Evolutionary conservation across 225 moss, liverwort and hornwort genomes (phyloP).

Genomic region (Sphagnum tenellum): DNA sequence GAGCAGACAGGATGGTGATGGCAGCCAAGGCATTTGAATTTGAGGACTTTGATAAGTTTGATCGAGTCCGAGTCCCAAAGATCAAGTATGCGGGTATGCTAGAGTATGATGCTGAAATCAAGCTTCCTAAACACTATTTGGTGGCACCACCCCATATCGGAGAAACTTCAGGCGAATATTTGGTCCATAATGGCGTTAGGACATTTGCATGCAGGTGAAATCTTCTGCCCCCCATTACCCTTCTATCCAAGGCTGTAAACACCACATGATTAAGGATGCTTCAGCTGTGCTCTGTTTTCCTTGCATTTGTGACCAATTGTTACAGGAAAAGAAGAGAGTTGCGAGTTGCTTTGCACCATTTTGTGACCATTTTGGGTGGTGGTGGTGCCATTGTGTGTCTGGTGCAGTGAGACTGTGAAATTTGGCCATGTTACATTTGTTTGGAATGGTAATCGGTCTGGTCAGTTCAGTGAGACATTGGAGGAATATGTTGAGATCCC

Average conservation of each 20-base stretch:
- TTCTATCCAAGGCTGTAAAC: no score
- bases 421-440: constrained; percentile 99
- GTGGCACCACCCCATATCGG: constrained; percentile 84
- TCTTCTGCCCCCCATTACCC: no score
- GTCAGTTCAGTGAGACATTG: constrained; percentile 78
- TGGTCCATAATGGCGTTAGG: constrained; percentile 79
- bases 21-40: constrained; percentile 80
- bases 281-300: no score
- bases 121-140: constrained; percentile 71
- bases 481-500: constrained; percentile 97
- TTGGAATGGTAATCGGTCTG: constrained; percentile 98
- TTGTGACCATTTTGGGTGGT: background rate
- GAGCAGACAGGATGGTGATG: constrained; percentile 72
- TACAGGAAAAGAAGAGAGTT: no score
- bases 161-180: constrained; percentile 86
- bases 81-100: constrained; percentile 93
- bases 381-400: no score
- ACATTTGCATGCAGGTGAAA: constrained; percentile 91
- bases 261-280: no score
- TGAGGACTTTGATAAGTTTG: constrained; percentile 67
- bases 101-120: constrained; percentile 86
- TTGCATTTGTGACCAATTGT: no score
- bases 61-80: constrained; percentile 70
- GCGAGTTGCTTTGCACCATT: background rate
- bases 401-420: constrained; percentile 90